Conservation (phyloP, 2,329 filamentous ascomycete species). For the Pseudocercospora fuligena region DNA sequence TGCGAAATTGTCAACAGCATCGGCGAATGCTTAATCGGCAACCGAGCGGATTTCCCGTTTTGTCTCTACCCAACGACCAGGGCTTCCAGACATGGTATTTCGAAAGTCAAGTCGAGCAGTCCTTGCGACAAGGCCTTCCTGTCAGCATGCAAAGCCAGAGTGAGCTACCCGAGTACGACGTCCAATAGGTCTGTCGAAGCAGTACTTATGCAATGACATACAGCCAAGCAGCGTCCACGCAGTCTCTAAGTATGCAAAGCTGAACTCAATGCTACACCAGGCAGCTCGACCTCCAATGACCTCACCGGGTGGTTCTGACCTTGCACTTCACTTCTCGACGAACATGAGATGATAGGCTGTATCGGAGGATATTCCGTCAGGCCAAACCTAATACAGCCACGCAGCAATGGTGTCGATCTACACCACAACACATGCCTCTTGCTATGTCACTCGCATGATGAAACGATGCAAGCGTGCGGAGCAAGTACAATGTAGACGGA, state of each 20-base stretch:
- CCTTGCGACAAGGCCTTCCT: not conserved
- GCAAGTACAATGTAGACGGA: not conserved
- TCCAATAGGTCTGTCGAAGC: not conserved
- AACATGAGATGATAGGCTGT: not conserved
- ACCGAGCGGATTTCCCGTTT: not conserved
- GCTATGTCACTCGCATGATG: not conserved
- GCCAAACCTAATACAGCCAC: not conserved
- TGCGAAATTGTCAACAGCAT: not conserved
- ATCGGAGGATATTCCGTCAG: not conserved
- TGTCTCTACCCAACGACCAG: not conserved
- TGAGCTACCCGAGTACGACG: not conserved
- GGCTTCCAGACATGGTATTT: not conserved
- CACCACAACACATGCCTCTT: not conserved
- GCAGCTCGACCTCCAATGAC: not conserved
- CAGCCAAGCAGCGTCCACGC: not conserved
- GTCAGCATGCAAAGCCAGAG: not conserved
- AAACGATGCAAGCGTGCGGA: constrained; percentile 2
- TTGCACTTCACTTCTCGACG: not conserved
- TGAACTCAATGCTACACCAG: constrained; percentile 4
- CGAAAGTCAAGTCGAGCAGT: not conserved
- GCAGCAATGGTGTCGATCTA: not conserved
- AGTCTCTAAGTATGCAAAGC: not conserved
- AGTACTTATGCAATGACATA: not conserved
- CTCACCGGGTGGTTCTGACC: not conserved
- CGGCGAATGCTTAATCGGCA: not conserved